Base-by-base conservation (phyloP, 192 early-diverging fungal genomes). In the Thoreauomyces humboldtii region DNA sequence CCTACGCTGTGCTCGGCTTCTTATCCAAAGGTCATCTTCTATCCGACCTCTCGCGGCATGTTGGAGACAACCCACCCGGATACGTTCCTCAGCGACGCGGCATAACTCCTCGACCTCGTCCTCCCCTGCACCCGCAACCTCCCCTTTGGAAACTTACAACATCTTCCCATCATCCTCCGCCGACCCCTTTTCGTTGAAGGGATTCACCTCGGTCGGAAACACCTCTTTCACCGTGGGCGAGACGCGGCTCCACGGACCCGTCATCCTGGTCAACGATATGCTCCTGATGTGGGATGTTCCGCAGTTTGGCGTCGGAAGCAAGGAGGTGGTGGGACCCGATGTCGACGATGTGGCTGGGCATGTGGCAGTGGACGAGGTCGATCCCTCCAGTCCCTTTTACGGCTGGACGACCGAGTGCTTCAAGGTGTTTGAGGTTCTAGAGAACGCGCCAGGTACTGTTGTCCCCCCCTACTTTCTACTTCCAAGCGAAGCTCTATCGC, bases 211-310 rank as follows among this genome's bases (percentile, higher is more conserved):
- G 3, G 67, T 74, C 32, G 65, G 67, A 7, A 65, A 61, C 63
- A 42, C 19, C 17, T 61, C 59, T 1, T 81, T 81, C 57, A 71
- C 67, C 4, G 38, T 76, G 2, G 54, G 67, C 45, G 68, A 75
- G 42, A 27, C 69, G n/a, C 28, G 33, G 3, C 27, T 77, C 27
- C 24, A 36, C 5, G 80, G 80, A 15, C 72, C 72, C 1, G 35
- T 73, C 12, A 34, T 78, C 15, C 19, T 82, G 22, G 29, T 69
- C n/a, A 59, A 72, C 55, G 55, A 61, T 9, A 4, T 29, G 7
- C 47, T 71, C 22, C 27, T 82, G 17, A 45, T 80, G 36, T 83
- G 81, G 81, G 81, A 83, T 59, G 71, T 76, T 4, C 73, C 75
- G 9, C 81, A 83, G 63, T 83, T 45, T 61, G 76, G 79, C 9